Conservation (phyloP, 2,329 filamentous ascomycete genomes). For the Diaporthe ampelina region DNA sequence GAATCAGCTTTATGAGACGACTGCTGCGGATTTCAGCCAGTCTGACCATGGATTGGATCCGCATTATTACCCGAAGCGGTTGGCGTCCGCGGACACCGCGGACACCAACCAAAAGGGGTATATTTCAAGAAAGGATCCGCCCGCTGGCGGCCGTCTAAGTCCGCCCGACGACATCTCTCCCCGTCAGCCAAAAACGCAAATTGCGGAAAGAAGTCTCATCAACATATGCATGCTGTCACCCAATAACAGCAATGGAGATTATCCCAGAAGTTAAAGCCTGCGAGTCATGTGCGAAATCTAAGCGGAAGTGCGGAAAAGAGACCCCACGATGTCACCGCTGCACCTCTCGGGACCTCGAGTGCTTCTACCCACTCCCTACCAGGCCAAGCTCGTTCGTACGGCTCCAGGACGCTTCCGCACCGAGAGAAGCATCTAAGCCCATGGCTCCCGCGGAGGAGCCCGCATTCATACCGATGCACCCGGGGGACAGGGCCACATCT, state of each 20-base stretch:
- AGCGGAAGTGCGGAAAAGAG: constrained; percentile 38
- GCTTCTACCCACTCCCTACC: constrained; percentile 35
- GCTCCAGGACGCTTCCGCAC: not conserved
- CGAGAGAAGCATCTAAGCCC: not conserved
- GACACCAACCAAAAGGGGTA: constrained; percentile 18
- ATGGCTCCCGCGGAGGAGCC: not conserved
- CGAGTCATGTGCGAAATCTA: constrained; percentile 34
- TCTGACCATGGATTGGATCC: not conserved
- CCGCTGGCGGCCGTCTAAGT: not conserved
- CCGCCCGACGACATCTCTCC: constrained; percentile 10
- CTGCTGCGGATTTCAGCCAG: not conserved
- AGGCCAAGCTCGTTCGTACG: constrained; percentile 31
- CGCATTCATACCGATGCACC: not conserved
- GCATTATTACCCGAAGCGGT: not conserved
- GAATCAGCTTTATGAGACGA: not conserved
- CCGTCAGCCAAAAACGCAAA: not conserved
- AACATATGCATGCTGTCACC: not conserved
- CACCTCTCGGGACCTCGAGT: constrained; percentile 22
- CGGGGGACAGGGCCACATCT: not conserved
- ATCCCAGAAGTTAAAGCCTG: constrained; percentile 36
- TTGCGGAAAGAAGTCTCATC: not conserved
- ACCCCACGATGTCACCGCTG: constrained; percentile 36
- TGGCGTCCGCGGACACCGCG: constrained; percentile 30
- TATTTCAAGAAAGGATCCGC: too few relatives aligned
- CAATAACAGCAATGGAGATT: constrained; percentile 10